These are phyloP conservation scores for Inga oerstediana DNA, from an alignment of 306 rosid genomes.

Conservation along the genomic window DNA sequence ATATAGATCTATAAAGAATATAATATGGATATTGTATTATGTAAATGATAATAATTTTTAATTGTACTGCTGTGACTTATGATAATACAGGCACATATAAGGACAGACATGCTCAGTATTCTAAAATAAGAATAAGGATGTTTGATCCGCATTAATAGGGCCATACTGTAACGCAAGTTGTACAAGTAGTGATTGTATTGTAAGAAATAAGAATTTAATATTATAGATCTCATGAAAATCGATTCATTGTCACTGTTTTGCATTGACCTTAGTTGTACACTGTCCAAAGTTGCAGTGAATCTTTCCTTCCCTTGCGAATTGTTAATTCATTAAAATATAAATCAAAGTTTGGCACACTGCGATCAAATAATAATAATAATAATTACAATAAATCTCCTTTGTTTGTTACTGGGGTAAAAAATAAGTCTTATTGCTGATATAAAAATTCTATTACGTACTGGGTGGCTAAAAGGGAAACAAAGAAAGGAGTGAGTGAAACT, in stretches of 20 bases:
- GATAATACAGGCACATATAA: conserved; percentile 19
- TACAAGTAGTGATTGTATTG: not conserved
- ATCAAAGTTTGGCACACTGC: not conserved
- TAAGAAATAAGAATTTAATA: conserved; percentile 21
- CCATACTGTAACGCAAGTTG: conserved; percentile 53
- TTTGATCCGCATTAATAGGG: conserved; percentile 73
- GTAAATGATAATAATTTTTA: not conserved
- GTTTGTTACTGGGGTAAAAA: not conserved
- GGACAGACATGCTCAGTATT: conserved; percentile 80
- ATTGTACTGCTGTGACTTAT: not conserved
- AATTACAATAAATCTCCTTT: not conserved
- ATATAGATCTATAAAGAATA: not conserved
- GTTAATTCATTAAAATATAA: not conserved
- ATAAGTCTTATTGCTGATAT: no score
- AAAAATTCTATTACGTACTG: no score
- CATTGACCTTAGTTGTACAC: conserved; percentile 56
- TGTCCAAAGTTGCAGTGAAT: conserved; percentile 40
- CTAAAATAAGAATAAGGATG: conserved; percentile 54
- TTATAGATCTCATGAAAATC: conserved; percentile 29
- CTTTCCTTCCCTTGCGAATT: conserved; percentile 25
- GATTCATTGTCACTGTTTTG: conserved; percentile 39
- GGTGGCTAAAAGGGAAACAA: no score
- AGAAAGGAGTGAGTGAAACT: no score
- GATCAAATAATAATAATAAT: not conserved
- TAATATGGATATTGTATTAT: not conserved